Base-by-base conservation (phyloP, 192 early-diverging fungal species). In the Coemansia sp. region DNA sequence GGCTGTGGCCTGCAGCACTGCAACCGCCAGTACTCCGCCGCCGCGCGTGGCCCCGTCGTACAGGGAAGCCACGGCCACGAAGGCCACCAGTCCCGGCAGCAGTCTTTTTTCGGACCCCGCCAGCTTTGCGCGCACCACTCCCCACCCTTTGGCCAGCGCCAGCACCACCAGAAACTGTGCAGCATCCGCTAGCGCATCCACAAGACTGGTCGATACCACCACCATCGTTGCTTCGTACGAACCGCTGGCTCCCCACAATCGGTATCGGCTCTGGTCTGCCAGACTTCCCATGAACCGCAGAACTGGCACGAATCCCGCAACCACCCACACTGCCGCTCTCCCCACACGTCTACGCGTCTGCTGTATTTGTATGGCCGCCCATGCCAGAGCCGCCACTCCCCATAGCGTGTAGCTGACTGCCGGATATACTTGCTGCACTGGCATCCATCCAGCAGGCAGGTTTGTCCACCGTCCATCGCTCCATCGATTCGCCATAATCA, bases 401-500 rank as follows among this genome's bases (percentile, higher is more conserved):
- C 76, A 78, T 30, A 78, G 41, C 19, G 76, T 54, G 19, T 73
- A 73, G 56, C 76, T 60, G 8, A 63, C 63, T 0, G 67, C 70
- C 22, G 76, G 67, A 23, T 65, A 69, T 32, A 72, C 65, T 25
- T 57, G 62, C 55, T 78, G 70, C 49, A 73, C 67, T 9, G 76
- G 76, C 69, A 78, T 78, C 76, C 76, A 78, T 0, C 76, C 76
- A 10, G 76, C 76, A 18, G 70, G 67, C 34, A 78, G 31, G 31
- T 78, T 78, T 0, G 76, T 78, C 76, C 76, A 78, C 10, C 52
- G 54, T 4, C 76, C 76, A 60, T 73, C 67, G 65, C 23, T 58
- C 70, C 76, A 69, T 47, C 70, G 62, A 54, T 78, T 78, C 14
- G 76, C 76, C 76, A 78, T 78, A 10, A 78, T 73, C 63, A 78